Percentiles rank a stretch among this genome's conserved stretches.
Evolutionary conservation across 148 eudicot species (phyloP).

Genomic region (Linanthus parryae): DNA sequence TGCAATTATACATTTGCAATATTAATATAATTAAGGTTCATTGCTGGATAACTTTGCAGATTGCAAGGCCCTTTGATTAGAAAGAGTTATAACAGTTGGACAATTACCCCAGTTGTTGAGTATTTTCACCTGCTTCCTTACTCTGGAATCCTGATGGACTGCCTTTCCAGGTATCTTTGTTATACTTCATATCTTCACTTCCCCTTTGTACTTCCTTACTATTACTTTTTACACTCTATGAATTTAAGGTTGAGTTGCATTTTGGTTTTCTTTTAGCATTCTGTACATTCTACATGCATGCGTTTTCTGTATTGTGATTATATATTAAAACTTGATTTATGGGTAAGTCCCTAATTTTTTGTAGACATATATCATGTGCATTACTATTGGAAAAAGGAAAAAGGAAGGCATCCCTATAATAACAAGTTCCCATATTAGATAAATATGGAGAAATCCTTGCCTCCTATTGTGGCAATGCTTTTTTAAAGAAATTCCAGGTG

Average conservation of each 20-base stretch:
- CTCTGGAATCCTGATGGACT: conserved; percentile 40
- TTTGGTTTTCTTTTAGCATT: neutral
- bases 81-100: conserved; percentile 42
- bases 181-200: neutral
- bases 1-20: neutral
- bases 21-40: neutral
- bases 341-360: neutral
- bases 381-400: too few relatives aligned
- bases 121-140: conserved; percentile 79
- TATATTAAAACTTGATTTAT: neutral
- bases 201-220: neutral
- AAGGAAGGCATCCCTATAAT: too few relatives aligned
- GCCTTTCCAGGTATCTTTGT: conserved; percentile 50
- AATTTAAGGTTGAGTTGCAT: neutral
- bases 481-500: too few relatives aligned
- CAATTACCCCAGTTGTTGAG: conserved; percentile 49
- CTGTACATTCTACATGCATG: neutral
- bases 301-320: neutral
- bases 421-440: too few relatives aligned
- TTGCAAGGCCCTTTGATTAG: conserved; percentile 68
- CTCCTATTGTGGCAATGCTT: too few relatives aligned
- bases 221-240: neutral
- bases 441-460: too few relatives aligned
- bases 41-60: conserved; percentile 26
- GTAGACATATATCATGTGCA: neutral